Evolutionary conservation across 805 yeast species (phyloP).

Genomic region (Starmerella scarabaei): DNA sequence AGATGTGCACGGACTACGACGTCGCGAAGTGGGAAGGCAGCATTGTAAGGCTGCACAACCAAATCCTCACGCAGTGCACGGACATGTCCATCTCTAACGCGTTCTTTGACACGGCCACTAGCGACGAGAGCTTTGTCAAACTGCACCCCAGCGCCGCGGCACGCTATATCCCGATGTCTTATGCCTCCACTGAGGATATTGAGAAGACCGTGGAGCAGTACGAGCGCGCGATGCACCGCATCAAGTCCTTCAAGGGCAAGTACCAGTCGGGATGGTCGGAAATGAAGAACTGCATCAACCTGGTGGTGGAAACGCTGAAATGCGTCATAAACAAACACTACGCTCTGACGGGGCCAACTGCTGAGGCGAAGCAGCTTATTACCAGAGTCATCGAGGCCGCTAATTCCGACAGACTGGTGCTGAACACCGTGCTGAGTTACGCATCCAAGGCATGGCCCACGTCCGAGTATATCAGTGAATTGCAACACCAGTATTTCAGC

Average conservation of each 20-base stretch:
- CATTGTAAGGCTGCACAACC: constrained; percentile 20
- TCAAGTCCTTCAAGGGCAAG: constrained; percentile 2
- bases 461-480: constrained; percentile 10
- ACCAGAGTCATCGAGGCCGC: constrained; percentile 5
- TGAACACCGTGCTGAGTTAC: constrained; percentile 16
- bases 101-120: constrained; percentile 17
- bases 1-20: constrained; percentile 15
- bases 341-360: constrained; percentile 14
- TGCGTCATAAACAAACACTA: constrained; percentile 11
- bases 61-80: constrained; percentile 18
- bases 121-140: constrained; percentile 10
- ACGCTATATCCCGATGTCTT: constrained; percentile 12
- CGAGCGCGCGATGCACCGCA: constrained; percentile 8
- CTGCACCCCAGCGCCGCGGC: constrained; percentile 23
- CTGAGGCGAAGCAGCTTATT: constrained; percentile 5
- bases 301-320: constrained; percentile 14
- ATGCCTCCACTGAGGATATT: constrained; percentile 7
- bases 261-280: background rate
- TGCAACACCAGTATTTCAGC: constrained; percentile 10
- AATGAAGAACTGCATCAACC: constrained; percentile 10
- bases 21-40: constrained; percentile 9
- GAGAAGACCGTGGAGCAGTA: constrained; percentile 11
- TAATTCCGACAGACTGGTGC: constrained; percentile 6
- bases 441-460: constrained; percentile 18
- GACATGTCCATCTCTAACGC: constrained; percentile 15